phyloP scores from a whole-genome alignment of 31 red algal genomes.

The Bonnemaisonia californica region DNA sequence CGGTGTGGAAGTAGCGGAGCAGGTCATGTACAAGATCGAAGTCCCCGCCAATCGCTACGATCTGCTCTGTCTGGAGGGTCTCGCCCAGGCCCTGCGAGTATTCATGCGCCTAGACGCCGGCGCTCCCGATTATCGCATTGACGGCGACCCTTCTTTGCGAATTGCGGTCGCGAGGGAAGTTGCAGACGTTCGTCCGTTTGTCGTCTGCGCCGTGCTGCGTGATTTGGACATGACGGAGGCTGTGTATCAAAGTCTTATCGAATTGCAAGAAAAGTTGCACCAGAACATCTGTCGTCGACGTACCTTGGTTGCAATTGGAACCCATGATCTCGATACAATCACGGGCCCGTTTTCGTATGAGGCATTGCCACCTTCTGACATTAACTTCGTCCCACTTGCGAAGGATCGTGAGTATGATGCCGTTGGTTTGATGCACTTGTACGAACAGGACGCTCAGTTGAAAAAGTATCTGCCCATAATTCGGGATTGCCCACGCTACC shows the following conservation, averaged over 20 bases:
- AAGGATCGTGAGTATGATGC: constrained; percentile 76
- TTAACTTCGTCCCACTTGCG: constrained; percentile 84
- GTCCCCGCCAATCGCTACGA: constrained; percentile 99
- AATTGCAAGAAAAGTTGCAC: constrained; percentile 98
- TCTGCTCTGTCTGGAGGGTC: constrained; percentile 92
- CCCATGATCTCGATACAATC: constrained; percentile 93
- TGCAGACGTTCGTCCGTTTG: constrained; percentile 78
- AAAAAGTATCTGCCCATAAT: constrained; percentile 93
- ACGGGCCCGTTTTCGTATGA: constrained; percentile 82
- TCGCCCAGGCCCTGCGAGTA: constrained; percentile 88
- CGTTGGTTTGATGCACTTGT: constrained; percentile 75
- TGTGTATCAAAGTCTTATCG: constrained; percentile 94
- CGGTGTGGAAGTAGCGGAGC: constrained; percentile 48
- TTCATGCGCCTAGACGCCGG: constrained; percentile 69
- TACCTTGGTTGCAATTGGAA: constrained; percentile 97
- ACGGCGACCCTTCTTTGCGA: constrained; percentile 29
- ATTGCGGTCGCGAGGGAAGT: constrained; percentile 53
- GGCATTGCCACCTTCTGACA: constrained; percentile 67
- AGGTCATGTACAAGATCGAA: constrained; percentile 89
- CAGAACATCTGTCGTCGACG: constrained; percentile 96
- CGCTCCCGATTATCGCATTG: constrained; percentile 43
- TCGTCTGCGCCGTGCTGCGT: constrained; percentile 90
- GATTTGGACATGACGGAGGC: constrained; percentile 69
- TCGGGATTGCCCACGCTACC: constrained; percentile 69
- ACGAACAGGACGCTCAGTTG: constrained; percentile 87